phyloP scores from a whole-genome alignment of 441 rosid species.

The Croton setiger region DNA sequence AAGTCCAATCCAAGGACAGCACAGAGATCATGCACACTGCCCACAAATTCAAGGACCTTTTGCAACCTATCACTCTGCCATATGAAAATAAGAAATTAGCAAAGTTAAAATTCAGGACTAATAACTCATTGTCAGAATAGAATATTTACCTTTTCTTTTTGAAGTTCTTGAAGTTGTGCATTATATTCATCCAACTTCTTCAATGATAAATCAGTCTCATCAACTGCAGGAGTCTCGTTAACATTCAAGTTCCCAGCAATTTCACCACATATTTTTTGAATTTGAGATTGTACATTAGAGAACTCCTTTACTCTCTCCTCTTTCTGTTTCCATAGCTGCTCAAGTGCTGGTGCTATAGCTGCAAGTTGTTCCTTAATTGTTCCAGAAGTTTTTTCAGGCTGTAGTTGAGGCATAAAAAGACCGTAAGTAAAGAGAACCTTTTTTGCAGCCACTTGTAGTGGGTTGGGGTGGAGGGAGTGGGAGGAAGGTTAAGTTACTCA shows the following conservation, averaged over 20 bases:
- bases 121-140: background rate
- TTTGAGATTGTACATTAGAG: constrained; percentile 78
- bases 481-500: constrained; percentile 34
- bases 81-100: constrained; percentile 27
- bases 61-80: constrained; percentile 89
- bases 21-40: constrained; percentile 93
- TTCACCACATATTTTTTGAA: constrained; percentile 89
- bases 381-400: constrained; percentile 81
- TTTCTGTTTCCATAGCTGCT: constrained; percentile 88
- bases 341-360: constrained; percentile 86
- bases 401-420: constrained; percentile 26
- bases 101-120: background rate
- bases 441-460: background rate
- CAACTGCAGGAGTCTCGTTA: constrained; percentile 61
- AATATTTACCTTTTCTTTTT: constrained; percentile 76
- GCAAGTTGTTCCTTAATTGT: constrained; percentile 96
- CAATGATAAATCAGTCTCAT: constrained; percentile 81
- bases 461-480: too few relatives aligned
- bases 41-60: constrained; percentile 85
- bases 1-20: constrained; percentile 95
- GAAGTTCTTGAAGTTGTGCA: constrained; percentile 83
- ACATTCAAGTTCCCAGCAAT: constrained; percentile 67
- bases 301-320: constrained; percentile 91
- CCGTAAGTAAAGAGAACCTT: constrained; percentile 7
- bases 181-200: constrained; percentile 82